Conservation (phyloP, 2,329 filamentous ascomycete genomes). For the Sporothrix mexicana region DNA sequence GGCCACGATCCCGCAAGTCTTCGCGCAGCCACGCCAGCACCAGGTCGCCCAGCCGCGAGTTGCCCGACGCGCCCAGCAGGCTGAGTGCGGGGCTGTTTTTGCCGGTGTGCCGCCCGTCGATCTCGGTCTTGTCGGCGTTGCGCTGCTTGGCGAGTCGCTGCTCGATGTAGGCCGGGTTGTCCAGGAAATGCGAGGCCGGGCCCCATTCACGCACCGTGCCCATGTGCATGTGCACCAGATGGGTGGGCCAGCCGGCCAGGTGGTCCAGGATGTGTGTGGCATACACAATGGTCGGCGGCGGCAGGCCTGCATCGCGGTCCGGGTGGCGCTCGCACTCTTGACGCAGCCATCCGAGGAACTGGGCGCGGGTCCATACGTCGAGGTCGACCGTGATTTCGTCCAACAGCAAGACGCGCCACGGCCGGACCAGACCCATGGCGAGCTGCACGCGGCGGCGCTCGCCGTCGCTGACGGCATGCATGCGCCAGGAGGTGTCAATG, state of each 20-base stretch:
- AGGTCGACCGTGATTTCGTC: conserved; percentile 98
- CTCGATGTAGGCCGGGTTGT: conserved; percentile 36
- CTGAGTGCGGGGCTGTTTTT: conserved; percentile 24
- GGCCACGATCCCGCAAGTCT: conserved; percentile 79
- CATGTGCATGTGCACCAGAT: conserved; percentile 93
- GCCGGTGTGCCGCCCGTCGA: conserved; percentile 38
- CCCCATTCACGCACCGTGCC: conserved; percentile 90
- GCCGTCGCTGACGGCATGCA: conserved; percentile 94
- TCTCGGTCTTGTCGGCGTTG: background rate
- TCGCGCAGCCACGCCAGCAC: conserved; percentile 86
- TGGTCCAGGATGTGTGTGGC: conserved; percentile 98
- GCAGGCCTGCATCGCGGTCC: conserved; percentile 46
- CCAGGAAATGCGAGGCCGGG: conserved; percentile 70
- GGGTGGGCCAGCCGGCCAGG: conserved; percentile 90
- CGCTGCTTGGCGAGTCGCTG: conserved; percentile 19
- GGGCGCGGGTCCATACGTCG: conserved; percentile 81
- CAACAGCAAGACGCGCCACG: conserved; percentile 88
- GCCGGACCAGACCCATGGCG: conserved; percentile 90
- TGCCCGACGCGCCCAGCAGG: conserved; percentile 59
- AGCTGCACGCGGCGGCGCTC: conserved; percentile 91
- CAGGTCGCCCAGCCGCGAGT: conserved; percentile 83
- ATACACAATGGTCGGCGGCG: conserved; percentile 81
- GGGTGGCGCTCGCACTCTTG: conserved; percentile 79
- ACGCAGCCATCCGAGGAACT: conserved; percentile 87
- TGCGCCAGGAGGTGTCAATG: conserved; percentile 89